Conservation (phyloP, 108 stramenopile genomes). For the Craspedostauros australis region DNA sequence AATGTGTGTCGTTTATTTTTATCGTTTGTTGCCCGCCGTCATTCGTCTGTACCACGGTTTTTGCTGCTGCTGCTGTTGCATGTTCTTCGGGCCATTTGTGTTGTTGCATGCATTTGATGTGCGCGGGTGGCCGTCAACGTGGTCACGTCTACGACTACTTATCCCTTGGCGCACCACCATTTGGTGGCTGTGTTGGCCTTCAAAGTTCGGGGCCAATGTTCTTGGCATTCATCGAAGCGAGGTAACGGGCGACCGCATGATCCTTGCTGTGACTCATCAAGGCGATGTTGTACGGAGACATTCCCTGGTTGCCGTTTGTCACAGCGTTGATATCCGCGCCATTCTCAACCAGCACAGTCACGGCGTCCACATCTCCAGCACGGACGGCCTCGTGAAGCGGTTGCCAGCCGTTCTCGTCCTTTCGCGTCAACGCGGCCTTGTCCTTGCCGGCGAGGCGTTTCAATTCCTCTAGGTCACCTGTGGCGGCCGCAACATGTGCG, state of each 20-base stretch:
- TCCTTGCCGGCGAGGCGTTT: conserved; percentile 16
- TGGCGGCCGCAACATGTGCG: conserved; percentile 48
- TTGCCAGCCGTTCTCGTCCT: conserved; percentile 49
- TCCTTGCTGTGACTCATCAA: conserved; percentile 8
- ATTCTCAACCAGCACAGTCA: conserved; percentile 40
- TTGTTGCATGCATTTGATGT: no score
- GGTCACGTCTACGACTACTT: no score
- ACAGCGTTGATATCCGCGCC: conserved; percentile 53
- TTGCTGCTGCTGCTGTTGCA: no score
- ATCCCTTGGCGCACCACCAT: no score
- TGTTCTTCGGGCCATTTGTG: no score
- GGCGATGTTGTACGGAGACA: conserved; percentile 29
- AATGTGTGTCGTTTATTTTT: no score
- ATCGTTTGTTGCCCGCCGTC: no score
- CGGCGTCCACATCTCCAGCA: conserved; percentile 43
- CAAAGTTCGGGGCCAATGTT: conserved; percentile 43
- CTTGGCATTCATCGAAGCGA: conserved; percentile 34
- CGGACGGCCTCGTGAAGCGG: conserved; percentile 59
- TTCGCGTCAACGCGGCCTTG: conserved; percentile 15
- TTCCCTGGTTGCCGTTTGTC: conserved; percentile 27
- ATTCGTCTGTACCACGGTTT: no score
- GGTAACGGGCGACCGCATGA: conserved; percentile 26
- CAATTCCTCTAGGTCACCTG: conserved; percentile 37
- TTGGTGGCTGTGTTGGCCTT: background rate
- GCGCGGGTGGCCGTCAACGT: no score